phyloP scores from a whole-genome alignment of 805 yeast genomes.

The Teunomyces lycoperdinae region DNA sequence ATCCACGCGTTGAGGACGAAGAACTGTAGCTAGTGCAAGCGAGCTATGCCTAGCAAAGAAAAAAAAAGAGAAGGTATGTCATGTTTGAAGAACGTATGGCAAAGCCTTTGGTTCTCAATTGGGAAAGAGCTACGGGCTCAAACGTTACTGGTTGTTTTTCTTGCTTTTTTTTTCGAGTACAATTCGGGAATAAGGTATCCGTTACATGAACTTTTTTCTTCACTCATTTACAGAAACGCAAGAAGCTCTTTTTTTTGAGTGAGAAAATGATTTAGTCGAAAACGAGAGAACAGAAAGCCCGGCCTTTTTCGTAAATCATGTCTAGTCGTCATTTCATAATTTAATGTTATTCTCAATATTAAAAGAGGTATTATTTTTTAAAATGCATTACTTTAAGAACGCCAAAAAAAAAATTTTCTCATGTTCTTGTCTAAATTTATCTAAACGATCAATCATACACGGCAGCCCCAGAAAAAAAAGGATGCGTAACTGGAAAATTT shows the following conservation, averaged over 20 bases:
- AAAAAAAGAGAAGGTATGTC: not conserved
- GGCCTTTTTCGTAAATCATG: no score
- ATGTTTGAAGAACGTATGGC: not conserved
- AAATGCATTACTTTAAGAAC: no score
- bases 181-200: no score
- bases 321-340: no score
- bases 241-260: no score
- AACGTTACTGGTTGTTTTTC: not conserved
- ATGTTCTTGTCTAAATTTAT: not conserved
- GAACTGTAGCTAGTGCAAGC: slow-evolving; percentile 8
- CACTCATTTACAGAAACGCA: no score
- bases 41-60: not conserved
- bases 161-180: no score
- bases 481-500: slow-evolving; percentile 10
- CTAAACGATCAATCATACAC: slow-evolving; percentile 1
- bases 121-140: not conserved
- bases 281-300: no score
- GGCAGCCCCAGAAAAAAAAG: not conserved
- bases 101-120: not conserved
- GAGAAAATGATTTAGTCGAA: no score
- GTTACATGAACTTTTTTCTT: no score
- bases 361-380: no score
- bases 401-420: not conserved
- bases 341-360: no score
- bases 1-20: slow-evolving; percentile 80